phyloP scores from a whole-genome alignment of 2,329 filamentous ascomycete genomes.

The Trichoderma cornu-damae region DNA sequence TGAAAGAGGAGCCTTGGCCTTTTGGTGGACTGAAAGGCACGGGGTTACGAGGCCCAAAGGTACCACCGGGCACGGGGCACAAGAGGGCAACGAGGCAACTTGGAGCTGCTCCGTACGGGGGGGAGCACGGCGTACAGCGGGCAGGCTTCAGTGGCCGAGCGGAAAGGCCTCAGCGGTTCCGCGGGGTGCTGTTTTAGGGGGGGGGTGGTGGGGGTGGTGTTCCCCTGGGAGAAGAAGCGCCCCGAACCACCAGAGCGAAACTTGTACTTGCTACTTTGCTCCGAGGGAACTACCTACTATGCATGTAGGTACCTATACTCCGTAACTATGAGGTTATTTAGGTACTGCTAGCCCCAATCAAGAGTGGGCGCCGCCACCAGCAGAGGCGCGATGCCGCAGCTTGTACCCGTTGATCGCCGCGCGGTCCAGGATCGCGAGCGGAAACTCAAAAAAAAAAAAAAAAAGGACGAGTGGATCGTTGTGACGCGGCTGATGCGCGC shows the following conservation, averaged over 20 bases:
- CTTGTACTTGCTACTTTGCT: too few species aligned
- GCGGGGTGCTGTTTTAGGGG: not conserved
- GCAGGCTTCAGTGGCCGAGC: conserved; percentile 14
- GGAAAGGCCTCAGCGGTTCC: conserved; percentile 12
- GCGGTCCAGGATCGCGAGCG: not conserved
- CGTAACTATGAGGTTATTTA: too few species aligned
- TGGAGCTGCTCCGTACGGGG: too few species aligned
- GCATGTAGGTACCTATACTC: too few species aligned
- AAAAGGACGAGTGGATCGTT: not conserved
- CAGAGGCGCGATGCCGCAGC: not conserved
- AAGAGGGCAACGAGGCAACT: too few species aligned
- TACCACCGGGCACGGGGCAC: conserved; percentile 1
- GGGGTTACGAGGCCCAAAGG: conserved; percentile 1
- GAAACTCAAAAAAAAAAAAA: conserved; percentile 9
- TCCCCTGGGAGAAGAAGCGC: too few species aligned
- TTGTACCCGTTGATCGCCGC: conserved; percentile 10
- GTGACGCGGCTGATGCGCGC: conserved; percentile 7
- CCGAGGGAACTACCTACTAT: too few species aligned
- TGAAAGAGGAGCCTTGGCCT: not conserved
- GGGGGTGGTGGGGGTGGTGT: too few species aligned
- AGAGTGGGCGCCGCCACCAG: conserved; percentile 5
- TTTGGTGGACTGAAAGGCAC: not conserved
- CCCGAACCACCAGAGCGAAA: too few species aligned
- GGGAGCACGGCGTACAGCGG: too few species aligned
- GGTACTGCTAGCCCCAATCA: too few species aligned